Evolutionary conservation across 495 filamentous ascomycete species (phyloP).

Genomic region (Hypomontagnella monticulosa): DNA sequence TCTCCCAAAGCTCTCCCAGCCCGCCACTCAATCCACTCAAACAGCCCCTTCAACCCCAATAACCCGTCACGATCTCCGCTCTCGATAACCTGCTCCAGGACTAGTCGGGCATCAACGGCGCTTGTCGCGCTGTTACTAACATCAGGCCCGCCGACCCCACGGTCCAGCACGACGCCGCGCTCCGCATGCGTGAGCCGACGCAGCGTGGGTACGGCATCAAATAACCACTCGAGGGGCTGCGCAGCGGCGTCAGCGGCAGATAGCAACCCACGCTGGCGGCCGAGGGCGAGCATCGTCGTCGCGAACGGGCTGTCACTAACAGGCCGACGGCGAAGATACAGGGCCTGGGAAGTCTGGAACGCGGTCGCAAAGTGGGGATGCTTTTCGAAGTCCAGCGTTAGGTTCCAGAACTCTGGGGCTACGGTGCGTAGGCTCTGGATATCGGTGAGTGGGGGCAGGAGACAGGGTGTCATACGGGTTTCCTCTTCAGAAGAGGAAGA

Average conservation of each 20-base stretch:
- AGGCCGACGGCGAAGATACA: slow-evolving; percentile 84
- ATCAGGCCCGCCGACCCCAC: slow-evolving; percentile 56
- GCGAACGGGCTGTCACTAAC: slow-evolving; percentile 76
- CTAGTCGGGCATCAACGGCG: slow-evolving; percentile 80
- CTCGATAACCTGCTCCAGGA: slow-evolving; percentile 70
- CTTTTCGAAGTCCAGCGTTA: slow-evolving; percentile 78
- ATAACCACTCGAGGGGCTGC: slow-evolving; percentile 77
- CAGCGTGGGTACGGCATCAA: slow-evolving; percentile 64
- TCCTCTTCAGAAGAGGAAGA: slow-evolving; percentile 57
- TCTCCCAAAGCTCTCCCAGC: slow-evolving; percentile 40
- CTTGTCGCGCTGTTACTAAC: slow-evolving; percentile 64
- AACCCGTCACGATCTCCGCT: slow-evolving; percentile 73
- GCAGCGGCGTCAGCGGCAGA: slow-evolving; percentile 34
- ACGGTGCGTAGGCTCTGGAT: slow-evolving; percentile 73
- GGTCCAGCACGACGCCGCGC: slow-evolving; percentile 72
- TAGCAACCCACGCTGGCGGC: slow-evolving; percentile 54
- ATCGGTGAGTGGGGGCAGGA: slow-evolving; percentile 80
- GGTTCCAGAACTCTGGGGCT: slow-evolving; percentile 82
- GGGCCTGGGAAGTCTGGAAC: slow-evolving; percentile 77
- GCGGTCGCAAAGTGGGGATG: slow-evolving; percentile 71
- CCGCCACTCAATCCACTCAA: slow-evolving; percentile 77
- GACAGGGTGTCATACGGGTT: slow-evolving; percentile 70
- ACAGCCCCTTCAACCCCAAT: slow-evolving; percentile 78
- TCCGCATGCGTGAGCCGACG: slow-evolving; percentile 77
- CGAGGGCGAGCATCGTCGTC: slow-evolving; percentile 74